phyloP scores from a whole-genome alignment of 257 asterid genomes.

The Capsicum rhomboideum region DNA sequence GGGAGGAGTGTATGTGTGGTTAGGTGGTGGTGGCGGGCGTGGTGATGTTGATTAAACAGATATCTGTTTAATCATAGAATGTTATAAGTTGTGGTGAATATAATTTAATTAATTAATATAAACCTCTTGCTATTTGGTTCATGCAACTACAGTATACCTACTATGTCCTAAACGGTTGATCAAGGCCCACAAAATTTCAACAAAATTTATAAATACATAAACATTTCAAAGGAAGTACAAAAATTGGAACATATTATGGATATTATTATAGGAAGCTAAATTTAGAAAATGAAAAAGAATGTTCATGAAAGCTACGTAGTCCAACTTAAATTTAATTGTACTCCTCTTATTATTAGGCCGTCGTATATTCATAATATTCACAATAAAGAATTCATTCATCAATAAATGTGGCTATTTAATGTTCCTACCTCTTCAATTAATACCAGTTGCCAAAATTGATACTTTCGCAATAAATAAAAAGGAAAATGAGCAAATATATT shows the following conservation, averaged over 20 bases:
- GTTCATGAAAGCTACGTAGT: not conserved
- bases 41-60: no score
- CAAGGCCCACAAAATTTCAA: not conserved
- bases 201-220: not conserved
- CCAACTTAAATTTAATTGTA: not conserved
- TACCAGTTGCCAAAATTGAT: not conserved
- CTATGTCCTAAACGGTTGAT: not conserved
- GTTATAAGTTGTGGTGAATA: no score
- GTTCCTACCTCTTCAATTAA: not conserved
- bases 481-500: no score
- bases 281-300: conserved; percentile 1
- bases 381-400: not conserved
- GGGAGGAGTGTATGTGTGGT: no score
- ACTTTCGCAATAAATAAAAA: not conserved
- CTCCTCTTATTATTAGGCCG: not conserved
- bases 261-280: not conserved
- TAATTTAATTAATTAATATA: not conserved
- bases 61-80: no score
- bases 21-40: no score
- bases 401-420: not conserved
- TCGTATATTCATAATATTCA: not conserved
- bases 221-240: not conserved
- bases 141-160: not conserved
- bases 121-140: not conserved
- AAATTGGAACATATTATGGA: not conserved